Evolutionary conservation across 768 basidiomycete species (phyloP), one percentile per base, ranked within the genome.

Genomic region (Hebeloma cylindrosporum): DNA sequence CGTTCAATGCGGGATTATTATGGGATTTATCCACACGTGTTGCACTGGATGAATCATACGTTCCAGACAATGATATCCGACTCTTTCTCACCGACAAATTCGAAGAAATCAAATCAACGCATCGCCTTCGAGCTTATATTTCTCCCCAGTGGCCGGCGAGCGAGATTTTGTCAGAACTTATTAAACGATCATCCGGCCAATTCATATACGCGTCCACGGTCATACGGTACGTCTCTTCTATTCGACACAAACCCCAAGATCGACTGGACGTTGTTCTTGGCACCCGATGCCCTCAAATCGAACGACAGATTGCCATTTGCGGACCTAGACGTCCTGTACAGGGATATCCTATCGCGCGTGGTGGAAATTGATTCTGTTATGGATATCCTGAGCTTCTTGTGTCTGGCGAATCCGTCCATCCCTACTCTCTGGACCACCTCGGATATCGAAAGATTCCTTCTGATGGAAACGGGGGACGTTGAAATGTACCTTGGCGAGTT

Each of bases 131-230:
- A 37, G 13, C 16, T 2, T 26, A 37, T 5, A 7, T 47, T n/a
- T 38, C 41, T 1, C 11, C 29, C 3, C 25, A 20, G 3, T 54
- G 52, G 48, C 52, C 52, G 17, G 13, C 21, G 7, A 4, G 8
- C 9, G 29, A 35, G 7, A 14, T 26, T 4, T 25, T 50, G 7
- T 28, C 47, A 14, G 10, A 16, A 14, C 26, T 54, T 0, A 49
- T 50, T 8, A 10, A 31, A 10, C 33, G 37, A 6, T 40, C 48
- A 1, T 44, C 41, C 14, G 45, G 48, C 0, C 52, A 47, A 25
- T 50, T 54, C 20, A 44, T 50, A 6, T 50, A 47, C 29, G 45
- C 42, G 2, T 4, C 41, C 1, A 47, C 47, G n/a, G 43, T 48
- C 2, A n/a, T 42, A 25, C 45, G 39, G 14, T 49, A 35, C 20